Evolutionary conservation across 129 eudicot genomes (phyloP).

Genomic region (Saussurea involucrata): DNA sequence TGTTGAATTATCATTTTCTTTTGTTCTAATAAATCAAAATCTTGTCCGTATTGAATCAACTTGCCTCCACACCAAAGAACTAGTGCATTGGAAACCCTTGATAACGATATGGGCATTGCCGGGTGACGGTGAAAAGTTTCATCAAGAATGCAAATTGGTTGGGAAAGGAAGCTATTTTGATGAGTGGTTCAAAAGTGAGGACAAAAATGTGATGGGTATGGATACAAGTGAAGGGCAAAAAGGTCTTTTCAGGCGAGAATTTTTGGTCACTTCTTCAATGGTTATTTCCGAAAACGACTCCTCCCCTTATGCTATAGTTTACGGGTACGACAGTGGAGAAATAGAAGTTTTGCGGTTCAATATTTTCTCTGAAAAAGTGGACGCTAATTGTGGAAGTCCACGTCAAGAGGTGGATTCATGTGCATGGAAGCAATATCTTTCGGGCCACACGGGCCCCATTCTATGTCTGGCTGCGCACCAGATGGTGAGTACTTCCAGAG

Average conservation of each 20-base stretch:
- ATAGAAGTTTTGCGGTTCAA: conserved; percentile 66
- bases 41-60: conserved; percentile 69
- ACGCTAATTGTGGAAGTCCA: conserved; percentile 18
- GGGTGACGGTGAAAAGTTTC: conserved; percentile 20
- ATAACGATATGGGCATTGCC: conserved; percentile 66
- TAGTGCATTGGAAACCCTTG: conserved; percentile 65
- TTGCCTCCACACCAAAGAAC: conserved; percentile 48
- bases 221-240: conserved; percentile 14
- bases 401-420: conserved; percentile 40
- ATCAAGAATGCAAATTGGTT: conserved; percentile 41
- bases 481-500: conserved; percentile 48
- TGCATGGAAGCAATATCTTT: conserved; percentile 51
- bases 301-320: conserved; percentile 80
- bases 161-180: conserved; percentile 55
- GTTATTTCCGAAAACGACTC: conserved; percentile 66
- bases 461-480: conserved; percentile 89
- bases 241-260: conserved; percentile 22
- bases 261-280: conserved; percentile 81
- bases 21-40: conserved; percentile 40
- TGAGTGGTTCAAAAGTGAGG: conserved; percentile 39
- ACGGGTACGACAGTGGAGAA: conserved; percentile 80
- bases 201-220: conserved; percentile 3
- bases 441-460: conserved; percentile 82
- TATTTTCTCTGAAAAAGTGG: conserved; percentile 41
- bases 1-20: conserved; percentile 45